Evolutionary conservation across 2,329 filamentous ascomycete genomes (phyloP).

Genomic region (Aspergillus glaucus): DNA sequence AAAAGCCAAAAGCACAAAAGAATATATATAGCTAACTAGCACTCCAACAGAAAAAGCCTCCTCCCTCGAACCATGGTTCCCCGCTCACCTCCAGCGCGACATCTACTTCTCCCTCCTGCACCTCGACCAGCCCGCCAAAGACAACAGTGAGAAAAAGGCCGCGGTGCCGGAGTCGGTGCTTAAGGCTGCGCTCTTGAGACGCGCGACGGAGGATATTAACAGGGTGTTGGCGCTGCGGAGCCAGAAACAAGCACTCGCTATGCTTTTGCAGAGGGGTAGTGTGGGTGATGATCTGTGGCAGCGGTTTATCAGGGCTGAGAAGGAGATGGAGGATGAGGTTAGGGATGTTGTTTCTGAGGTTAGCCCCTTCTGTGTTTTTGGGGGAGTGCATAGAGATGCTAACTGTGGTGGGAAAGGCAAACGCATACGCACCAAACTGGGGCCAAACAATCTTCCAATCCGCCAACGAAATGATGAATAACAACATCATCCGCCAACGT

Average conservation of each 20-base stretch:
- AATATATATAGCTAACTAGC: conserved; percentile 8
- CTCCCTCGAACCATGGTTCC: conserved; percentile 91
- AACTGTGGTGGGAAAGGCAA: conserved; percentile 58
- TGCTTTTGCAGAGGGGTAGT: conserved; percentile 78
- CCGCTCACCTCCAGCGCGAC: conserved; percentile 81
- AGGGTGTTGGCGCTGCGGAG: conserved; percentile 83
- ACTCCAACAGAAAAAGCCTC: conserved; percentile 62
- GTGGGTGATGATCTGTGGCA: conserved; percentile 96
- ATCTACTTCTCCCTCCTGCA: conserved; percentile 91
- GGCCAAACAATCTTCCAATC: conserved; percentile 94
- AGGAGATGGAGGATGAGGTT: conserved; percentile 95
- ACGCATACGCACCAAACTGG: conserved; percentile 82
- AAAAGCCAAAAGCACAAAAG: not conserved
- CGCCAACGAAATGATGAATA: conserved; percentile 90
- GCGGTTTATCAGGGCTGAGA: conserved; percentile 83
- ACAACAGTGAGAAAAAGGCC: conserved; percentile 60
- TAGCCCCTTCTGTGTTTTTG: conserved; percentile 19
- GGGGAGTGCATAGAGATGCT: not conserved
- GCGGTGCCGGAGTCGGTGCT: conserved; percentile 76
- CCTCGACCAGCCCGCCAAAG: conserved; percentile 51
- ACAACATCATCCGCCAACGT: conserved; percentile 66
- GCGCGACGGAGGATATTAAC: conserved; percentile 87
- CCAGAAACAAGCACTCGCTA: conserved; percentile 79
- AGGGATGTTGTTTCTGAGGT: conserved; percentile 92
- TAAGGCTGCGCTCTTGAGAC: conserved; percentile 78